A percentile compares a stretch with the other conserved stretches of the same genome.
Conservation (phyloP, 768 basidiomycete species). For the Leccinum ochraceum region DNA sequence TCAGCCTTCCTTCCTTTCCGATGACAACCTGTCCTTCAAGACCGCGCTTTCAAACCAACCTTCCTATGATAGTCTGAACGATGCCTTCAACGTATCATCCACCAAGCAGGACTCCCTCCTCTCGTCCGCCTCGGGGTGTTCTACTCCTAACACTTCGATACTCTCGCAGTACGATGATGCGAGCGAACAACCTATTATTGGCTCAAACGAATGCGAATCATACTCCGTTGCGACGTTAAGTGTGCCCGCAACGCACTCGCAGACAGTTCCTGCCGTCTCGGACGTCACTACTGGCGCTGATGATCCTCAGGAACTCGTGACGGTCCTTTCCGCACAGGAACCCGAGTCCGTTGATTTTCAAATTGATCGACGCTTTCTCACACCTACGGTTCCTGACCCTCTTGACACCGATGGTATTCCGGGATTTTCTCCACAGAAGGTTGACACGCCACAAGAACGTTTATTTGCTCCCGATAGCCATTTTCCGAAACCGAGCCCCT, state of each 20-base stretch:
- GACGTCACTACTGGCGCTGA: neutral
- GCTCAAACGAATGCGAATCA: neutral
- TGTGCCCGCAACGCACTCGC: neutral
- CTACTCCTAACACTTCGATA: slow-evolving; percentile 27
- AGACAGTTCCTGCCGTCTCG: neutral
- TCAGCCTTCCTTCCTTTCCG: slow-evolving; percentile 19
- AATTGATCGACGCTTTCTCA: neutral
- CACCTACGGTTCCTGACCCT: neutral
- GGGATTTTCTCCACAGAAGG: neutral
- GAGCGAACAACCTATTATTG: slow-evolving; percentile 1
- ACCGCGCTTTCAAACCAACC: slow-evolving; percentile 28
- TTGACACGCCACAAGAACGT: neutral
- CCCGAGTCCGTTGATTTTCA: neutral
- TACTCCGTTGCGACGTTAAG: neutral
- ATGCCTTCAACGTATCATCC: slow-evolving; percentile 19
- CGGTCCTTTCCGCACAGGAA: neutral
- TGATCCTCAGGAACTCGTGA: slow-evolving; percentile 1
- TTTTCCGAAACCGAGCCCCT: neutral
- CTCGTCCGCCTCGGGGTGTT: slow-evolving; percentile 21
- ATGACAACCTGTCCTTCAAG: slow-evolving; percentile 22
- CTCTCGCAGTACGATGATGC: slow-evolving; percentile 22
- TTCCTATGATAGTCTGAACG: slow-evolving; percentile 22
- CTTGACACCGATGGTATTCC: neutral
- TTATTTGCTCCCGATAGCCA: neutral
- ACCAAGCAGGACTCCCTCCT: slow-evolving; percentile 20